Conservation (phyloP, 163 green algal species). For the Scenedesmus sp. region DNA sequence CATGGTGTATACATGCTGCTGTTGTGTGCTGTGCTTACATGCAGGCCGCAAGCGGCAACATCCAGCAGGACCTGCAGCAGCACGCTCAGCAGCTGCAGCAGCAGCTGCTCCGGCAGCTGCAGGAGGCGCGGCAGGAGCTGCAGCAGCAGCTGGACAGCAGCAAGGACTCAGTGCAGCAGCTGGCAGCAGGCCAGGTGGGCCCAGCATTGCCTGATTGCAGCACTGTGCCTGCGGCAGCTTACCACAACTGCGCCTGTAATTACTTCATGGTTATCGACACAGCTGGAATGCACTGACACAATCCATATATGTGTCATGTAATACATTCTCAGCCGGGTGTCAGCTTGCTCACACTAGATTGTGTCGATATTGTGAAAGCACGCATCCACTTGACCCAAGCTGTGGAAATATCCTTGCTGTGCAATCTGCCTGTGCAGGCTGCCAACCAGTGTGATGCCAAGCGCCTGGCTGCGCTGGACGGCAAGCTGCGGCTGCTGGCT, state of each 20-base stretch:
- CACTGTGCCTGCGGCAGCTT: background rate
- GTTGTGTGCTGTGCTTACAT: background rate
- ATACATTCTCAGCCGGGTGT: no score
- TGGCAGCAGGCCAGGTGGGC: slow-evolving; percentile 25
- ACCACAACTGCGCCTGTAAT: no score
- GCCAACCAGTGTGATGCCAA: background rate
- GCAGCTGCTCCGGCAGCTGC: background rate
- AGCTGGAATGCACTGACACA: no score
- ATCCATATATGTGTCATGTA: no score
- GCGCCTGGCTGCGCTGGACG: background rate
- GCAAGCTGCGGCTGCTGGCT: slow-evolving; percentile 10
- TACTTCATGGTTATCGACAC: no score
- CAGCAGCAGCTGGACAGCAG: background rate
- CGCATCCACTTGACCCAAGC: no score
- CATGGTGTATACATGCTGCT: no score
- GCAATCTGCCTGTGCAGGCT: background rate
- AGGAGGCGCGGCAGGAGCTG: slow-evolving; percentile 3
- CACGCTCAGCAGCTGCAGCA: slow-evolving; percentile 14
- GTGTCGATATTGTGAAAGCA: no score
- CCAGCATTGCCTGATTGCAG: background rate
- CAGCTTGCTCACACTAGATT: background rate
- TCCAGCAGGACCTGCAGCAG: background rate
- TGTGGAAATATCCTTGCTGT: background rate
- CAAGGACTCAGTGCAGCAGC: slow-evolving; percentile 3
- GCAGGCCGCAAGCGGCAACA: slow-evolving; percentile 1